Conservation (phyloP, 2,329 filamentous ascomycete species). For the Ilyonectria mors-panacis region DNA sequence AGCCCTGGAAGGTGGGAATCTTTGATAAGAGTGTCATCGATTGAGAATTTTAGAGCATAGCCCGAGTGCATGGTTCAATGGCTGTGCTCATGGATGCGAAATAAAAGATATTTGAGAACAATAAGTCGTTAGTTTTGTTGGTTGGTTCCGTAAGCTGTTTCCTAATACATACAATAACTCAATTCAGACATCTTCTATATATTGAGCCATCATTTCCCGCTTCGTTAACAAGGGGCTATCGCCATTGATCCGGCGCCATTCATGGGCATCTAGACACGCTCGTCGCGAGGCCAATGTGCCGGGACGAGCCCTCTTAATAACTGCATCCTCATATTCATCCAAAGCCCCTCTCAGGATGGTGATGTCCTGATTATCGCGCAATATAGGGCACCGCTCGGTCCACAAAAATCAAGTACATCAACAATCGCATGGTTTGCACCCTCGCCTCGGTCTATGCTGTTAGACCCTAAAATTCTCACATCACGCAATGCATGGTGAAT, state of each 20-base stretch:
- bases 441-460: slow-evolving; percentile 65
- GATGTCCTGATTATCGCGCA: neutral
- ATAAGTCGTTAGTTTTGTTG: no score
- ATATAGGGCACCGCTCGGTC: slow-evolving; percentile 49
- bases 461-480: rapidly evolving
- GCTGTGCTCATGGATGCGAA: no score
- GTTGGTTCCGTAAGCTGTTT: no score
- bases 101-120: no score
- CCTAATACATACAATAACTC: neutral
- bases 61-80: no score
- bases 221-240: slow-evolving; percentile 57
- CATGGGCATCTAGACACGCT: slow-evolving; percentile 69
- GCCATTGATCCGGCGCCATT: slow-evolving; percentile 59
- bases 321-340: slow-evolving; percentile 60
- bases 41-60: no score
- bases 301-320: slow-evolving; percentile 59
- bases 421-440: slow-evolving; percentile 70
- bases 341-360: slow-evolving; percentile 47
- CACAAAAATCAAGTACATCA: slow-evolving; percentile 65
- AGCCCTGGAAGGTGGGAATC: no score
- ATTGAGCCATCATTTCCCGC: slow-evolving; percentile 40
- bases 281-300: slow-evolving; percentile 66
- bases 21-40: no score
- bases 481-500: no score
- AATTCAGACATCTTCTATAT: neutral